These are phyloP conservation scores for Polychytrium aggregatum DNA, from an alignment of 192 early-diverging fungal genomes.

Conservation along the genomic window DNA sequence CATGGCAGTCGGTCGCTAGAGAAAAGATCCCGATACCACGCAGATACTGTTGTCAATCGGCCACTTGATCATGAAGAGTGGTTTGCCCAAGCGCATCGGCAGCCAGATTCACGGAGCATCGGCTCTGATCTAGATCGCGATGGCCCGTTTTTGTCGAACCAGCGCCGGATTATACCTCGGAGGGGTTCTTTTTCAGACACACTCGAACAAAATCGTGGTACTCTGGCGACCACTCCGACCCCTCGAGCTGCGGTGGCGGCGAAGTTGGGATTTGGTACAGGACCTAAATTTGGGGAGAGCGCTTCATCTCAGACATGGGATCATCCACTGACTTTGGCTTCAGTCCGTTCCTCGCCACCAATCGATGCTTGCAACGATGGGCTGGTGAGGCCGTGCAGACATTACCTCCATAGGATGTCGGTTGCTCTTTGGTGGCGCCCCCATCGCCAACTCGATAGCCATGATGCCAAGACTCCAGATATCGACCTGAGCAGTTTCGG, in stretches of 20 bases:
- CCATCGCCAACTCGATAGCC: slow-evolving; percentile 41
- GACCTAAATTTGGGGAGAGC: too few species aligned
- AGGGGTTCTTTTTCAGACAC: slow-evolving; percentile 10
- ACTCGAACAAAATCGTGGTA: slow-evolving; percentile 12
- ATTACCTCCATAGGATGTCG: slow-evolving; percentile 24
- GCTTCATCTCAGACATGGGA: too few species aligned
- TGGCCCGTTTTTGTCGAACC: too few species aligned
- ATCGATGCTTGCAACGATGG: slow-evolving; percentile 2
- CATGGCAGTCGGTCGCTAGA: slow-evolving; percentile 68
- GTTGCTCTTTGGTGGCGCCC: slow-evolving; percentile 23
- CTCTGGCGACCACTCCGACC: slow-evolving; percentile 3
- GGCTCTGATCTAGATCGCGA: too few species aligned
- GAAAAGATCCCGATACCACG: not conserved
- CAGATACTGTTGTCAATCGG: too few species aligned
- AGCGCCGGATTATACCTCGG: too few species aligned
- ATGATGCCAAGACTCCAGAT: slow-evolving; percentile 47
- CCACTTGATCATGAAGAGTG: too few species aligned
- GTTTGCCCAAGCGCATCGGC: too few species aligned
- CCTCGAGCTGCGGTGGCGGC: slow-evolving; percentile 8
- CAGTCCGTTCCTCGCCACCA: not conserved
- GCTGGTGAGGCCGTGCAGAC: not conserved
- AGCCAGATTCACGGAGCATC: too few species aligned
- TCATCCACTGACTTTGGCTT: not conserved
- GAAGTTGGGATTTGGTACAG: slow-evolving; percentile 9
- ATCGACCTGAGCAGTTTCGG: slow-evolving; percentile 32